phyloP scores from a whole-genome alignment of 2,329 filamentous ascomycete genomes.

The Ustilaginoidea virens region DNA sequence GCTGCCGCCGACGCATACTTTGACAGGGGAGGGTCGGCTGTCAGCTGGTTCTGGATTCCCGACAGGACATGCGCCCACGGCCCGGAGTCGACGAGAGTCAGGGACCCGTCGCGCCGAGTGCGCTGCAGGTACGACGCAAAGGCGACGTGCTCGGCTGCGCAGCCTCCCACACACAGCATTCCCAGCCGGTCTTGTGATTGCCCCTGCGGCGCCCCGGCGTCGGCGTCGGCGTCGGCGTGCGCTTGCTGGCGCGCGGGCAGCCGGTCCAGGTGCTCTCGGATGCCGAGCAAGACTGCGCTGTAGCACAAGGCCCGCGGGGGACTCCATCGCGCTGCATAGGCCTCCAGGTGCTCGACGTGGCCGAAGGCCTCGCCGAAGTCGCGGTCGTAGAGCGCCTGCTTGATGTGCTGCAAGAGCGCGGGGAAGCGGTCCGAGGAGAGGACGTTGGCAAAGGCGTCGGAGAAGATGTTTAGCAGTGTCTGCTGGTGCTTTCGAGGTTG shows the following conservation, averaged over 20 bases:
- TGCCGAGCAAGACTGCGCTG: conserved; percentile 32
- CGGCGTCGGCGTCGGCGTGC: background rate
- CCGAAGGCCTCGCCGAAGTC: conserved; percentile 75
- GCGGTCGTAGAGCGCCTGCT: conserved; percentile 69
- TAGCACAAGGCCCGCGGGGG: conserved; percentile 76
- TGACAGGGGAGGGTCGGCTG: conserved; percentile 31
- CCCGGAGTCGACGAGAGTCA: conserved; percentile 67
- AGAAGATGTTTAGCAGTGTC: conserved; percentile 58
- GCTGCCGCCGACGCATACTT: conserved; percentile 35
- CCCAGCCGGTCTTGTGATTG: conserved; percentile 12
- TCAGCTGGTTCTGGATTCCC: conserved; percentile 41
- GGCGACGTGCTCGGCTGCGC: conserved; percentile 45
- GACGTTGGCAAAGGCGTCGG: conserved; percentile 40
- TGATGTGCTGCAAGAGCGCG: conserved; percentile 60
- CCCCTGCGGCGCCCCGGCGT: background rate
- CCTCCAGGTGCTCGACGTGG: conserved; percentile 52
- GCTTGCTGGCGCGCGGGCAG: too few relatives aligned
- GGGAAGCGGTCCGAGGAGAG: conserved; percentile 32
- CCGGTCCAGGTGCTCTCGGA: conserved; percentile 19
- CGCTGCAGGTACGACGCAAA: conserved; percentile 28
- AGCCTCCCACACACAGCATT: conserved; percentile 38
- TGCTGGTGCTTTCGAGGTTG: conserved; percentile 35
- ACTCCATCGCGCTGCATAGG: conserved; percentile 85
- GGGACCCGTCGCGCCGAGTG: conserved; percentile 13
- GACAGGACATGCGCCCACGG: conserved; percentile 54